Percentiles rank a stretch among this genome's conserved stretches.
phyloP scores from a whole-genome alignment of 768 basidiomycete genomes.

The Suillus paluster region DNA sequence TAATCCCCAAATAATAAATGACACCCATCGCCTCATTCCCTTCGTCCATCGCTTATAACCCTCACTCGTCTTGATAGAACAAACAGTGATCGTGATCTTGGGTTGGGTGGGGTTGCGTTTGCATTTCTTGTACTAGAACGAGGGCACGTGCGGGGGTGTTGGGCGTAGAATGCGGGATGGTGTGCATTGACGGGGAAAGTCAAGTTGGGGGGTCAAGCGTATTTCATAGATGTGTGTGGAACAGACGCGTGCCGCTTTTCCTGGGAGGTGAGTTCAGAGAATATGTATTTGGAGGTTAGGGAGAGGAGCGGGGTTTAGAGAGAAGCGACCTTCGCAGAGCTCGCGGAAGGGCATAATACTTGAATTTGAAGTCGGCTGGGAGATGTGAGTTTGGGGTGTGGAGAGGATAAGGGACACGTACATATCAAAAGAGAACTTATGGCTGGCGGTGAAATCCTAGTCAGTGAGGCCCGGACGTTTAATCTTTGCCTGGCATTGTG shows the following conservation, averaged over 20 bases:
- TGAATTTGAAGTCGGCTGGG: conserved; percentile 93
- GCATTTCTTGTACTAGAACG: not conserved
- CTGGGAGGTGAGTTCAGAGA: conserved; percentile 98
- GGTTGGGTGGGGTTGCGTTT: not conserved
- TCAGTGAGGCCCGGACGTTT: conserved; percentile 80
- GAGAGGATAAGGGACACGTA: conserved; percentile 41
- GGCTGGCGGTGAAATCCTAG: conserved; percentile 85
- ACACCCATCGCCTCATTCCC: conserved; percentile 69
- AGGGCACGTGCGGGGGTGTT: not conserved
- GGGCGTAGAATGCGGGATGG: not conserved
- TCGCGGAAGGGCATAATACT: no score
- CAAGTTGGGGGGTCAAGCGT: conserved; percentile 60
- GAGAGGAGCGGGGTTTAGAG: conserved; percentile 93
- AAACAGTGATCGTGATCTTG: conserved; percentile 63
- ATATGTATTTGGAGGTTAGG: no score
- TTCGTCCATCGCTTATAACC: conserved; percentile 88
- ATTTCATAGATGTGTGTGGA: conserved; percentile 66
- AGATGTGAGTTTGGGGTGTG: conserved; percentile 13
- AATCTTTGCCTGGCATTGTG: conserved; percentile 95
- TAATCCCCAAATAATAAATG: conserved; percentile 94
- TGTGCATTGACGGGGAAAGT: conserved; percentile 31
- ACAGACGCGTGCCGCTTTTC: conserved; percentile 90
- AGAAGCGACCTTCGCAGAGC: conserved; percentile 91
- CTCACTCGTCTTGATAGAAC: conserved; percentile 97
- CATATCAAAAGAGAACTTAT: conserved; percentile 99